These are phyloP conservation scores for Pisolithus sp. DNA, from an alignment of 768 basidiomycete genomes.

Conservation along the genomic window DNA sequence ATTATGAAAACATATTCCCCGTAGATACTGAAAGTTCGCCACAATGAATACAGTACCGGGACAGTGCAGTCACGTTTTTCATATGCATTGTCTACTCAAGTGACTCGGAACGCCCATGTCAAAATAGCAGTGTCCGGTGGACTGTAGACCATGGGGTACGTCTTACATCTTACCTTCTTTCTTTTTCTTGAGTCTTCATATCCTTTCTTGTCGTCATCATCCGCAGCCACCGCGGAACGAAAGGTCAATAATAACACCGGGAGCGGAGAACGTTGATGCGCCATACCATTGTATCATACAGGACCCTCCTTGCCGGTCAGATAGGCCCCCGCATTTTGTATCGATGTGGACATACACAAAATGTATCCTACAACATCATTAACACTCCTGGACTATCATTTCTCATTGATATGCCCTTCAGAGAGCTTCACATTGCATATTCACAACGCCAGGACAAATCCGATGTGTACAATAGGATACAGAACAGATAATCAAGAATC, in stretches of 20 bases:
- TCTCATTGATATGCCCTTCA: no score
- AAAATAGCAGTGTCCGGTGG: slow-evolving; percentile 97
- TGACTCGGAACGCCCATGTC: slow-evolving; percentile 89
- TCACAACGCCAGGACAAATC: no score
- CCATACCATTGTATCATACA: neutral
- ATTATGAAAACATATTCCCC: neutral
- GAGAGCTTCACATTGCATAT: no score
- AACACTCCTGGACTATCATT: no score
- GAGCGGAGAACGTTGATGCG: neutral
- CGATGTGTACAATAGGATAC: no score
- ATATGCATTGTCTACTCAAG: slow-evolving; percentile 97
- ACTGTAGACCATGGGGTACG: slow-evolving; percentile 87
- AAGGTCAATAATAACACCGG: slow-evolving; percentile 28
- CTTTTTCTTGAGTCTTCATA: no score
- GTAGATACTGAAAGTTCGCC: slow-evolving; percentile 8
- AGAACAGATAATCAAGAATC: no score
- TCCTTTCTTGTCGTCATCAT: neutral
- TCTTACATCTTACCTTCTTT: slow-evolving; percentile 9
- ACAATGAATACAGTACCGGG: slow-evolving; percentile 68
- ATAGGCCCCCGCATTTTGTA: no score
- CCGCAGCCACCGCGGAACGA: slow-evolving; percentile 49
- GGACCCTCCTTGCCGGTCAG: neutral
- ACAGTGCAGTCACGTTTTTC: slow-evolving; percentile 94
- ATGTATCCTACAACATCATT: no score
- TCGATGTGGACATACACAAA: no score